Evolutionary conservation across 108 stramenopile genomes (phyloP), one percentile per base, ranked within the genome.

Genomic region (Nannochloropsis oceanica): DNA sequence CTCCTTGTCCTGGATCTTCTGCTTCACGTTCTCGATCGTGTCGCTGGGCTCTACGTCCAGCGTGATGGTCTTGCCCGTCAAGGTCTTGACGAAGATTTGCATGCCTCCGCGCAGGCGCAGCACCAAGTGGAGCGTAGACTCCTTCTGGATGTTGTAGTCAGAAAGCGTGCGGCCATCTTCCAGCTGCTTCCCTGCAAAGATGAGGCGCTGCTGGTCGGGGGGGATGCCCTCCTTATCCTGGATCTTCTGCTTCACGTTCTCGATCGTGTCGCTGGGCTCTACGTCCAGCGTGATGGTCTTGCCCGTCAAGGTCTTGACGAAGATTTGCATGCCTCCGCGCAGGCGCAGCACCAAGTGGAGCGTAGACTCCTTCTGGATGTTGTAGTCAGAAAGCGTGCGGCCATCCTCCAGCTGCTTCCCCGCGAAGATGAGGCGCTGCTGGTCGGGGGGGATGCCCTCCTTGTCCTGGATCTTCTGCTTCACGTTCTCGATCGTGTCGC

Each of bases 61-160:
- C 25, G 92, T 92, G 87, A 92, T 91, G 88, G 91, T 86, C 90
- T 84, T 87, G 26, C 84, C 84, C 59, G 96, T 95, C 81, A 95
- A 91, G n/a, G 96, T 97, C 90, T 97, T 97, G 92, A 96, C 95
- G 85, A 94, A 96, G 87, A 96, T 95, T 95, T 97, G 89, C 88
- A 93, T 90, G 26, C 93, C 93, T 44, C 97, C 97, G 81, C 96
- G 93, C 44, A 99, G 92, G 82, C 97, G 93, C 42, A 97, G 88
- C 82, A 96, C 97, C 83, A 97, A 90, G 91, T 99, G 97, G 22
- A 97, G 92, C 20, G 95, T 96, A 44, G 95, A 96, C 89, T 92
- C 89, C 86, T 90, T 90, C 88, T 99, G 97, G 92, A 99, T 99
- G 91, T 98, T 98, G 96, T 99, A 99, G 90, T 99, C 99, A 26